Conservation (phyloP, 257 asterid genomes). For the Solanum tacnaense region DNA sequence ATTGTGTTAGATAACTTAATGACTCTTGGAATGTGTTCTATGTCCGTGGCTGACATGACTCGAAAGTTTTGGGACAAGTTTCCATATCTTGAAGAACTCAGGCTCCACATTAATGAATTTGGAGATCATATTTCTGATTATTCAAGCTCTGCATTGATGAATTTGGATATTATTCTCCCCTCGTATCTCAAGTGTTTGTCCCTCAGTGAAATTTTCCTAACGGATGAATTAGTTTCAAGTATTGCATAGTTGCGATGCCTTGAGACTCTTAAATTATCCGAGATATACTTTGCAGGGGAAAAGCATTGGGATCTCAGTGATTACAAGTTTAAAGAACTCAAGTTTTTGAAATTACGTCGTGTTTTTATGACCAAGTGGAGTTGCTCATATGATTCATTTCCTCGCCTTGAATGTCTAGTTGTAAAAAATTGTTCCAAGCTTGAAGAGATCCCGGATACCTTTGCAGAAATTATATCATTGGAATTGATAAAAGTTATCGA, state of each 20-base stretch:
- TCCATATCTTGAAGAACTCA: no score
- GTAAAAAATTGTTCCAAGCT: no score
- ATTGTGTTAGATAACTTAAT: not conserved
- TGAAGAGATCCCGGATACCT: not conserved
- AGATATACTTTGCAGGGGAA: not conserved
- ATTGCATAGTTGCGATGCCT: not conserved
- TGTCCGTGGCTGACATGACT: no score
- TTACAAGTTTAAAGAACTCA: accelerated
- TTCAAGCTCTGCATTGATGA: not conserved
- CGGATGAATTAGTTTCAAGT: not conserved
- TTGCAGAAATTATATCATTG: accelerated
- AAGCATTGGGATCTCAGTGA: not conserved
- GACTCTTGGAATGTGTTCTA: not conserved
- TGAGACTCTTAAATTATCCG: not conserved
- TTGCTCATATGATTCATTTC: not conserved
- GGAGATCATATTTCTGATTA: not conserved
- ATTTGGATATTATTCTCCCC: not conserved
- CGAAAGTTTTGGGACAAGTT: no score
- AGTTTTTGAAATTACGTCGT: not conserved
- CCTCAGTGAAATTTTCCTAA: not conserved
- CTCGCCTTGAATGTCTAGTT: accelerated
- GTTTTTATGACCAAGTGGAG: not conserved
- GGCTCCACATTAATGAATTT: no score
- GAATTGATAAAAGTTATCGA: no score
- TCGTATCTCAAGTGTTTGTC: not conserved